A percentile compares a stretch with the other conserved stretches of the same genome.
Evolutionary conservation across 2,329 filamentous ascomycete genomes (phyloP).

Genomic region (Dactylellina cionopaga): DNA sequence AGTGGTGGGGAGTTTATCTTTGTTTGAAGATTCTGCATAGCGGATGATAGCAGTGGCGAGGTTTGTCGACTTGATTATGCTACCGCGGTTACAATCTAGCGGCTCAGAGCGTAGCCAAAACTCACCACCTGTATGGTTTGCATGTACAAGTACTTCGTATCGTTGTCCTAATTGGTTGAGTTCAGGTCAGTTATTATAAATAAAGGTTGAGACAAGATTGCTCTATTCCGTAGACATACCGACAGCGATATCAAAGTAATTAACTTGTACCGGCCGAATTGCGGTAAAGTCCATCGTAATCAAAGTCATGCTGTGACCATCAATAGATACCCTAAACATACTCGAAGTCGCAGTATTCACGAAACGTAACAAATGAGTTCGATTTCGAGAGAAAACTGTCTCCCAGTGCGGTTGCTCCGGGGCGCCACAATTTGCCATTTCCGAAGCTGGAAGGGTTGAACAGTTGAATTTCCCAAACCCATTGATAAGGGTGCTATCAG

Average conservation of each 20-base stretch:
- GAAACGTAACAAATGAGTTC: conserved; percentile 60
- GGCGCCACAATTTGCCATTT: not conserved
- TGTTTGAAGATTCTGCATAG: not conserved
- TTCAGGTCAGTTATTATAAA: not conserved
- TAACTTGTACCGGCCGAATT: conserved; percentile 71
- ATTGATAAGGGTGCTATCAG: conserved; percentile 32
- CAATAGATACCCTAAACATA: conserved; percentile 62
- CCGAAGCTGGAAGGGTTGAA: conserved; percentile 6
- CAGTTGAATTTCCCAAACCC: conserved; percentile 18
- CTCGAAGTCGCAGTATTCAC: conserved; percentile 61
- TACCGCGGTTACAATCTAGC: not conserved
- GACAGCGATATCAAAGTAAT: conserved; percentile 68
- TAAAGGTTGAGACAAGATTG: not conserved
- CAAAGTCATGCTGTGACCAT: conserved; percentile 72
- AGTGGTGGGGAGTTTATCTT: not conserved
- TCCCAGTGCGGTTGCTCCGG: too few relatives aligned
- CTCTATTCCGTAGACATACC: conserved; percentile 65
- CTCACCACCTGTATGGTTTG: conserved; percentile 58
- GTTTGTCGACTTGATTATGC: not conserved
- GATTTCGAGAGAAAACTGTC: not conserved
- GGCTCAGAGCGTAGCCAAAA: conserved; percentile 63
- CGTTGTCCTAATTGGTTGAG: conserved; percentile 58
- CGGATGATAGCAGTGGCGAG: conserved; percentile 20
- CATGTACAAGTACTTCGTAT: conserved; percentile 64
- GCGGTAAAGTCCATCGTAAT: conserved; percentile 73